phyloP scores from a whole-genome alignment of 2,329 filamentous ascomycete species.

The Epichloe hybrida region DNA sequence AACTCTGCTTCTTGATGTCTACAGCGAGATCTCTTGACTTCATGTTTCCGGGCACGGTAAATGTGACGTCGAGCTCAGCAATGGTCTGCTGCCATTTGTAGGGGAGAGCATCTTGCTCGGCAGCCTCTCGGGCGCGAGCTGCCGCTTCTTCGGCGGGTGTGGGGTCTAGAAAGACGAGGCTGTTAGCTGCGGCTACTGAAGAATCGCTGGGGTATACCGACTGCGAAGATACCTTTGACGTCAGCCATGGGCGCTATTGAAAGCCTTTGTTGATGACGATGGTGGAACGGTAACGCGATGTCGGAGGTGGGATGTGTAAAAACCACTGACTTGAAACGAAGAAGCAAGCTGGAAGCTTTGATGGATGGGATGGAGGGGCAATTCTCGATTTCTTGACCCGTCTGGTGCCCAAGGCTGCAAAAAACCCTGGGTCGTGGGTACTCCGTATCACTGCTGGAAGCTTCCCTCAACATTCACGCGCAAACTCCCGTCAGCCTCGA shows the following conservation, averaged over 20 bases:
- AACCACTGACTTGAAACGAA: not conserved
- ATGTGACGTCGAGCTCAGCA: slow-evolving; percentile 67
- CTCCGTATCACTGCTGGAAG: not conserved
- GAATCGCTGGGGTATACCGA: not conserved
- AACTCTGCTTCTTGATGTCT: slow-evolving; percentile 62
- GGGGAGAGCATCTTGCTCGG: slow-evolving; percentile 85
- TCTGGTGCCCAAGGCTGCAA: too few relatives aligned
- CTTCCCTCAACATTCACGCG: not conserved
- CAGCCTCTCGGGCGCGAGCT: slow-evolving; percentile 56
- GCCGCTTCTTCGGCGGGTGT: slow-evolving; percentile 44
- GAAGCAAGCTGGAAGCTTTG: not conserved
- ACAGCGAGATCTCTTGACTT: slow-evolving; percentile 77
- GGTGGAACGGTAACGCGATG: not conserved
- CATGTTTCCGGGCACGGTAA: slow-evolving; percentile 66
- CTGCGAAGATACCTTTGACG: not conserved
- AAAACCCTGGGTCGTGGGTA: too few relatives aligned
- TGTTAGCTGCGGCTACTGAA: not conserved
- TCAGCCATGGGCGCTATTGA: not conserved
- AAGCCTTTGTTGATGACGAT: not conserved
- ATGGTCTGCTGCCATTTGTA: slow-evolving; percentile 98
- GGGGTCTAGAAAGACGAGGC: slow-evolving; percentile 26
- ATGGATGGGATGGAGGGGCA: not conserved
- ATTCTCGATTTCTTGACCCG: too few relatives aligned
- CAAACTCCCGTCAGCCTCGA: not conserved
- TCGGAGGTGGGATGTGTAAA: not conserved